Base-by-base conservation (phyloP, 495 filamentous ascomycete species). In the Podospora fimiseda region DNA sequence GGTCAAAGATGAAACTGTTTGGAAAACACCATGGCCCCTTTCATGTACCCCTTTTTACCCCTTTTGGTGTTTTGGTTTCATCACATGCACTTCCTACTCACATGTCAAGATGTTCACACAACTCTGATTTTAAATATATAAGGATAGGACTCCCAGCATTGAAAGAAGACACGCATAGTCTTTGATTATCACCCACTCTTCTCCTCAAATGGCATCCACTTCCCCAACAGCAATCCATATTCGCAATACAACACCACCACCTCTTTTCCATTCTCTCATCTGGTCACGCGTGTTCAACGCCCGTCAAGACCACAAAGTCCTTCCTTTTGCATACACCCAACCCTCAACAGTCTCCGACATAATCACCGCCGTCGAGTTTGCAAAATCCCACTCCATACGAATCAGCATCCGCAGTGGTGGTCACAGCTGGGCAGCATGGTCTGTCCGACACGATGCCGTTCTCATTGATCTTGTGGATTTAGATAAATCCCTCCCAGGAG, bases 391-490 rank as follows among this genome's bases (percentile, higher is more conserved):
- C n/a, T 56, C 66, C 3, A 71, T 60, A 41, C 61, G 73, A 0
- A 65, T 82, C 14, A 72, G 74, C 2, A 72, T 82, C 21, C 67
- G 78, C 9, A 75, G 74, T 3, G 79, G 78, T n/a, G 79, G 79
- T 0, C 78, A 82, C 53, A 73, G 69, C 20, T 78, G 72, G 74
- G 72, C 74, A 0, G 75, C 66, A 0, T 82, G 79, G 79, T 74
- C 70, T 50, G 70, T 80, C 0, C 67, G 74, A 1, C 67, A 76
- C 9, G 62, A 76, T 48, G 74, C 78, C 0, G 71, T 82, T 23
- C 58, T 82, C 4, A 58, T 80, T 11, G 78, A 82, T 49, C 16
- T 59, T 6, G 21, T 37, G 14, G 41, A 46, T 15, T 48, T 55
- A 4, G 57, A 44, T 27, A 44, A 36, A 33, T 33, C 27, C 51